Percentiles rank a stretch among this genome's conserved stretches.
These are phyloP conservation scores for Calophaca sinica DNA, from an alignment of 306 rosid species.

Conservation along the genomic window DNA sequence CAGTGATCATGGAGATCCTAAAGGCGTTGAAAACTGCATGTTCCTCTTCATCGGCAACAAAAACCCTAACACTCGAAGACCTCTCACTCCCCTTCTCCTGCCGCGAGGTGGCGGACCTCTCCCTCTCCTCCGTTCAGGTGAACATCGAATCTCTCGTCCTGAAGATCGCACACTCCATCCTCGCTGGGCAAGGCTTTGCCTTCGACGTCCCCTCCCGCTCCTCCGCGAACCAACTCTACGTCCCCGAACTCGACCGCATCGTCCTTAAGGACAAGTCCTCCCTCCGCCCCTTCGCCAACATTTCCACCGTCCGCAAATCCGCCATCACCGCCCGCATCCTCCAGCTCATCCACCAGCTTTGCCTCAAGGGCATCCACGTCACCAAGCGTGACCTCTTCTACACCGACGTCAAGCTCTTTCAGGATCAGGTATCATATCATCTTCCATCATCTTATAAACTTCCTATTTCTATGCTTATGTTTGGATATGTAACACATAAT, in stretches of 20 bases:
- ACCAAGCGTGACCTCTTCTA: constrained; percentile 96
- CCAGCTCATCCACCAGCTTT: constrained; percentile 88
- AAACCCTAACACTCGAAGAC: constrained; percentile 80
- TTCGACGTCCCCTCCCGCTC: constrained; percentile 91
- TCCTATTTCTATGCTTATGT: background rate
- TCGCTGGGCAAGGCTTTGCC: constrained; percentile 79
- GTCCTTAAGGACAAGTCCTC: constrained; percentile 78
- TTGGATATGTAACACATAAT: background rate
- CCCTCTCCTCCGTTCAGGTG: constrained; percentile 72
- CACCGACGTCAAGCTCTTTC: constrained; percentile 92
- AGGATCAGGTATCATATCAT: constrained; percentile 60
- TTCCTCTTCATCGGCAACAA: constrained; percentile 52
- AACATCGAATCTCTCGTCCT: constrained; percentile 68
- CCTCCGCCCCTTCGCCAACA: constrained; percentile 75
- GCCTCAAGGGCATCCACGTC: constrained; percentile 79
- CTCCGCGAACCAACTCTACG: constrained; percentile 81
- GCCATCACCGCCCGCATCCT: constrained; percentile 74
- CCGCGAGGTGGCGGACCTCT: constrained; percentile 82
- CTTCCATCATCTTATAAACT: background rate
- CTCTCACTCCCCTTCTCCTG: constrained; percentile 71
- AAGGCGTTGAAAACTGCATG: constrained; percentile 38
- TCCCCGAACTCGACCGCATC: constrained; percentile 87
- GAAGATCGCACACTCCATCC: constrained; percentile 68
- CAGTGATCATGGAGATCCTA: constrained; percentile 44
- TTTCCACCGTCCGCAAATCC: constrained; percentile 82